Evolutionary conservation across 2,329 filamentous ascomycete genomes (phyloP).

Genomic region (Ophiognomonia clavigignenti-juglandacearum): DNA sequence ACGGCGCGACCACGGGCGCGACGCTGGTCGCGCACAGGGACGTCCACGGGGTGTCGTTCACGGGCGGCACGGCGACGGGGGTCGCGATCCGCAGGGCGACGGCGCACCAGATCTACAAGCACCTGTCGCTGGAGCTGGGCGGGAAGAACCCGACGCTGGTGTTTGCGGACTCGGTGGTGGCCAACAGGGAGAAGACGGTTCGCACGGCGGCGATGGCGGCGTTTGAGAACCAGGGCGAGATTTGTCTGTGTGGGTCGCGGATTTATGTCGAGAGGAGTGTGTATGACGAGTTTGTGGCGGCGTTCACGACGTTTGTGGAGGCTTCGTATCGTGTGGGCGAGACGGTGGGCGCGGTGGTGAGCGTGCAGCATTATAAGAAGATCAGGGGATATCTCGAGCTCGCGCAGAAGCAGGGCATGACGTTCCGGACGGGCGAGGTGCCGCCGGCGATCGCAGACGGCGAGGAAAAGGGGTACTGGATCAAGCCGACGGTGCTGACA

Average conservation of each 20-base stretch:
- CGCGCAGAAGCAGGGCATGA: constrained; percentile 21
- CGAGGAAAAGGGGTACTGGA: constrained; percentile 22
- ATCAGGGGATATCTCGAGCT: constrained; percentile 22
- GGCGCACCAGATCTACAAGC: constrained; percentile 27
- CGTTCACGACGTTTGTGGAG: constrained; percentile 20
- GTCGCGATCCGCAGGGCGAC: constrained; percentile 27
- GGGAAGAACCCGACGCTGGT: constrained; percentile 50
- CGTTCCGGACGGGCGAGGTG: constrained; percentile 20
- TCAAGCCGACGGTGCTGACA: constrained; percentile 24
- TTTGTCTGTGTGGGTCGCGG: constrained; percentile 35
- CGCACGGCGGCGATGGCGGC: constrained; percentile 32
- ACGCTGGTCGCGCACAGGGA: constrained; percentile 23
- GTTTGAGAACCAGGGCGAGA: constrained; percentile 31
- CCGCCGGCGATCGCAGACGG: constrained; percentile 14
- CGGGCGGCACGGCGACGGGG: constrained; percentile 28
- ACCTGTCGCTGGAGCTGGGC: constrained; percentile 31
- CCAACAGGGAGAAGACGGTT: constrained; percentile 49
- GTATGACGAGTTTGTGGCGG: constrained; percentile 33
- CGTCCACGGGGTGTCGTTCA: constrained; percentile 28
- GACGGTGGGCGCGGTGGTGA: constrained; percentile 25
- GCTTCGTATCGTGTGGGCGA: constrained; percentile 19
- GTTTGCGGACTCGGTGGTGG: constrained; percentile 38
- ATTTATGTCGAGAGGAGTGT: constrained; percentile 46
- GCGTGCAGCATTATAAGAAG: constrained; percentile 25
- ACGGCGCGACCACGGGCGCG: constrained; percentile 26